Base-by-base conservation (phyloP, 23 red algal species). In the Gracilaria gracilis region DNA sequence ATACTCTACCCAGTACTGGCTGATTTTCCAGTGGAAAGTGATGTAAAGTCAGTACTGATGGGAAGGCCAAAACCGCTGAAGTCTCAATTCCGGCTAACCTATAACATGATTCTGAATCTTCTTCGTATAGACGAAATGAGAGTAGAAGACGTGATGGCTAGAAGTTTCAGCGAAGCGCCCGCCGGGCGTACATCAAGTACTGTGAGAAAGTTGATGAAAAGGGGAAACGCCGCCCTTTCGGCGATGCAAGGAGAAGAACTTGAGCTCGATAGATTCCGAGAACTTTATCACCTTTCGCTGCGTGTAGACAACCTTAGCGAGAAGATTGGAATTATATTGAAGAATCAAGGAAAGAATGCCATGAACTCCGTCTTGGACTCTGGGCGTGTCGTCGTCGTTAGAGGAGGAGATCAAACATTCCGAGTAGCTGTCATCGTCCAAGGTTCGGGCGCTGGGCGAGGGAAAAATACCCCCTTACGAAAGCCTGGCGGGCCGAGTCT, bases 41-140 rank as follows among this genome's bases (percentile, higher is more conserved):
- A 95, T 55, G 71, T 99, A 61, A 93, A 91, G n/a, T 62, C 84
- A 39, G 81, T 96, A 15, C 57, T 99, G 82, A 95, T 88, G 33
- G 94, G 97, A 23, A 78, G 65, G 4, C 91, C 90, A 2, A 91
- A 86, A 57, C 91, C 92, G 70, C 67, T 99, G 12, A 59, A 57
- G 27, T 96, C 93, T 38, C 82, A 88, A 53, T 99, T 99, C 77
- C 94, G 97, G 23, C 94, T 99, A 47, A 96, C 97, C 9, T 99
- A 96, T 82, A 99, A 96, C 89, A 99, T 96, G 94, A 96, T 99
- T 75, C 67, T 99, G 21, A 99, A 99, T 65, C 85, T 99, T 77
- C 75, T 99, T 33, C 93, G 97, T 9, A 93, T 95, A 34, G 97
- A 99, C 47, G 90, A 96, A 51, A 80, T 99, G 21, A 70, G 91